Percentiles rank a stretch among this genome's conserved stretches.
Conservation (phyloP, 495 filamentous ascomycete species). For the Aspergillus kassunensis region DNA sequence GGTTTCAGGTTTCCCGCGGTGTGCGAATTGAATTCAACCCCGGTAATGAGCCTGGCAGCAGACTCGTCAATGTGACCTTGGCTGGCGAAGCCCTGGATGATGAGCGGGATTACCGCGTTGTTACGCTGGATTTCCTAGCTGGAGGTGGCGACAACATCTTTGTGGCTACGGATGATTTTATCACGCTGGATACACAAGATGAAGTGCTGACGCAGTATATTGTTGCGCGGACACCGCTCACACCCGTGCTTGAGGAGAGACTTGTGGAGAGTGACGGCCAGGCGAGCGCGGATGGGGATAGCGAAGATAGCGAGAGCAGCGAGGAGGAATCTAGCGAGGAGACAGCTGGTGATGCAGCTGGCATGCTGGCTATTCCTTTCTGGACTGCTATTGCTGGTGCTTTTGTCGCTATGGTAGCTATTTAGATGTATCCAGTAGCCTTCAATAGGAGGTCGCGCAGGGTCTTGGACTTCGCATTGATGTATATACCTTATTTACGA, state of each 20-base stretch:
- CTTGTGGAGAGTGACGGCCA: slow-evolving; percentile 2
- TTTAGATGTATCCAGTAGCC: not conserved
- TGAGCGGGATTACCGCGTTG: slow-evolving; percentile 2
- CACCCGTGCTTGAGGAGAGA: slow-evolving; percentile 1
- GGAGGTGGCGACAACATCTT: slow-evolving; percentile 6
- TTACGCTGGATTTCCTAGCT: slow-evolving; percentile 2
- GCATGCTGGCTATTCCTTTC: slow-evolving; percentile 1
- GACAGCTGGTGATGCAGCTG: not conserved
- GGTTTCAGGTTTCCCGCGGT: slow-evolving; percentile 3
- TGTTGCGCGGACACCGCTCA: not conserved
- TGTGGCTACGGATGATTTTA: slow-evolving; percentile 2
- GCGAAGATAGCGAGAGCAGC: not conserved
- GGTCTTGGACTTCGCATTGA: no score
- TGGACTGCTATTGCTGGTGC: not conserved
- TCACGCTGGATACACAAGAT: slow-evolving; percentile 2
- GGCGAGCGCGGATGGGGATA: not conserved
- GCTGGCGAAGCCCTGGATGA: not conserved
- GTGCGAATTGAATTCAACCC: slow-evolving; percentile 3
- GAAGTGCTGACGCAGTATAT: slow-evolving; percentile 5
- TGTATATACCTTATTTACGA: no score
- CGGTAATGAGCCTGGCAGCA: not conserved
- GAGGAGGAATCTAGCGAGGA: not conserved
- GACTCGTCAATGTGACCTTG: slow-evolving; percentile 1
- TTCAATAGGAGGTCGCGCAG: no score
- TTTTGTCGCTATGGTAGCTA: not conserved